Evolutionary conservation across 2,329 filamentous ascomycete species (phyloP).

Genomic region (Sclerotinia spermophila): DNA sequence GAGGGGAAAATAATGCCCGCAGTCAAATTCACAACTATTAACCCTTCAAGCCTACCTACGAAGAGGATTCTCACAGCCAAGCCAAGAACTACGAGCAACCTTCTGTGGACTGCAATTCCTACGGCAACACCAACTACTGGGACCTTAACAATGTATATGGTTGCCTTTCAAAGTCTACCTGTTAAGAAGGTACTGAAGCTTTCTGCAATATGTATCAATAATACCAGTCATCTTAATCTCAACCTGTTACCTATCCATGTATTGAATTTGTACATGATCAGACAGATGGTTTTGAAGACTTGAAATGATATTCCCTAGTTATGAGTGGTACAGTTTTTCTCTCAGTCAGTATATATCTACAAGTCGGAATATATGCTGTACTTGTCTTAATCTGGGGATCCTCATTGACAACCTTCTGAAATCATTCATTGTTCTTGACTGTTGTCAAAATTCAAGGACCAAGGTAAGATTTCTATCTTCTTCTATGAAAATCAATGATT

Average conservation of each 20-base stretch:
- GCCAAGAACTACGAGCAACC: not conserved
- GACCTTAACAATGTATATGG: not conserved
- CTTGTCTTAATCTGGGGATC: too few species aligned
- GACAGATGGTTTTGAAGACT: not conserved
- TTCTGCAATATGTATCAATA: not conserved
- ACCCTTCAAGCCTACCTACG: not conserved
- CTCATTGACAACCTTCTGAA: too few species aligned
- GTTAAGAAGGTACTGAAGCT: not conserved
- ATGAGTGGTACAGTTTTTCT: too few species aligned
- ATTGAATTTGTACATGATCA: not conserved
- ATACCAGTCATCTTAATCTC: not conserved
- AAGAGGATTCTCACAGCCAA: not conserved
- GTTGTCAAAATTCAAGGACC: too few species aligned
- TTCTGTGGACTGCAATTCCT: not conserved
- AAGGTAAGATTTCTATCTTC: too few species aligned
- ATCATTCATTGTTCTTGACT: too few species aligned
- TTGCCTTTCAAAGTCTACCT: not conserved
- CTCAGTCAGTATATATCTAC: too few species aligned
- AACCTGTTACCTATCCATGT: not conserved
- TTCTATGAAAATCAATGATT: too few species aligned
- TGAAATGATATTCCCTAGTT: not conserved
- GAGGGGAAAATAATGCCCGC: not conserved
- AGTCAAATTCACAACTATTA: too few species aligned
- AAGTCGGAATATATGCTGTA: too few species aligned
- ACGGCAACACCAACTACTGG: too few species aligned